Evolutionary conservation across 192 early-diverging fungal genomes (phyloP).

Genomic region (Entomortierella chlamydospora): DNA sequence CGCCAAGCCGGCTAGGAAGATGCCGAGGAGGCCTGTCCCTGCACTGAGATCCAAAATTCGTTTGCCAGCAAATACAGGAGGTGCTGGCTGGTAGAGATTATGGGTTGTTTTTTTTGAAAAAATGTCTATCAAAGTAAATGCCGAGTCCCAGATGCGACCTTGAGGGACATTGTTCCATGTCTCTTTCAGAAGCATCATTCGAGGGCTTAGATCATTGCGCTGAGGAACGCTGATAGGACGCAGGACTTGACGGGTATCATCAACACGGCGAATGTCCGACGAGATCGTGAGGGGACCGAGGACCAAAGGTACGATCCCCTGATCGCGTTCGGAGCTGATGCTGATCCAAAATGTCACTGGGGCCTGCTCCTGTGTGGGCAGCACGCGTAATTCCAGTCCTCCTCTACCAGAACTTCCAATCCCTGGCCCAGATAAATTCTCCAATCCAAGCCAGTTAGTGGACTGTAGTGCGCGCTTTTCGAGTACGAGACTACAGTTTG

Average conservation of each 20-base stretch:
- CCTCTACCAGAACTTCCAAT: conserved; percentile 24
- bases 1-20: conserved; percentile 51
- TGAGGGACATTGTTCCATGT: conserved; percentile 58
- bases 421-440: conserved; percentile 7
- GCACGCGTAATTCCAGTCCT: conserved; percentile 26
- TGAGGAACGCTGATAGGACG: conserved; percentile 19
- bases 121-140: conserved; percentile 53
- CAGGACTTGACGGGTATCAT: not conserved
- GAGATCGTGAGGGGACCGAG: conserved; percentile 16
- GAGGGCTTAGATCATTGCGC: not conserved
- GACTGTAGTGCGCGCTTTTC: conserved; percentile 33
- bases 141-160: conserved; percentile 66
- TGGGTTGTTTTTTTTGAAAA: conserved; percentile 32
- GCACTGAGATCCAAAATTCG: conserved; percentile 62
- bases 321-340: conserved; percentile 3
- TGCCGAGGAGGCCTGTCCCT: conserved; percentile 60
- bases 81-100: not conserved
- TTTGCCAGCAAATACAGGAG: conserved; percentile 42
- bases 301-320: conserved; percentile 10
- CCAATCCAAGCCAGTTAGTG: conserved; percentile 14
- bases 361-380: not conserved
- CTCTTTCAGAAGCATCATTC: conserved; percentile 43
- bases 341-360: conserved; percentile 16
- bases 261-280: not conserved
- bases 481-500: not conserved